Evolutionary conservation across 345 rosid genomes (phyloP).

Genomic region (Combretum micranthum): DNA sequence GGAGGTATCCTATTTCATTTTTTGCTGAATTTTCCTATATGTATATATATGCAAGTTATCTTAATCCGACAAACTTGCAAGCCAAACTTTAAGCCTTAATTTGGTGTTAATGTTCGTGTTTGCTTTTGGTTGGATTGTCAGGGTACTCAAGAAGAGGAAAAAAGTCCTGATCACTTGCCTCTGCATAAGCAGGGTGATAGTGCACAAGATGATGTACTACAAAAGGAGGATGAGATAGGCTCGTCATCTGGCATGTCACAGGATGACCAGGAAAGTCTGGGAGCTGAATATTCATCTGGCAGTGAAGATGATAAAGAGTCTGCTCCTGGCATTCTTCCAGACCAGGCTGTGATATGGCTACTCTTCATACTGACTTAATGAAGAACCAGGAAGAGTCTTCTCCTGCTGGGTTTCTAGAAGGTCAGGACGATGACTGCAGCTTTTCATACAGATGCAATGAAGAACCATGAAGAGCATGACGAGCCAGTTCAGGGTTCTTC

Average conservation of each 20-base stretch:
- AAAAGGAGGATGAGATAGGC: slow-evolving; percentile 8
- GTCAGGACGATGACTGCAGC: background rate
- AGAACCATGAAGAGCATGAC: slow-evolving; percentile 24
- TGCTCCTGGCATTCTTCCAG: slow-evolving; percentile 5
- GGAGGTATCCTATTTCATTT: slow-evolving; percentile 39
- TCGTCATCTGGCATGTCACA: background rate
- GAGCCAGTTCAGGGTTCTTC: slow-evolving; percentile 16
- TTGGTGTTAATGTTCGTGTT: background rate
- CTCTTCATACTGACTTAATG: background rate
- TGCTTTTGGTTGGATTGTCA: slow-evolving; percentile 2
- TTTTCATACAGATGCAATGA: slow-evolving; percentile 14
- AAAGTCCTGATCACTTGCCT: slow-evolving; percentile 17
- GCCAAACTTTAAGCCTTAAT: background rate
- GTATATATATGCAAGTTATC: slow-evolving; percentile 1
- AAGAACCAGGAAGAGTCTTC: slow-evolving; percentile 8
- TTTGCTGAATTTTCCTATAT: background rate
- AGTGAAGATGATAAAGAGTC: slow-evolving; percentile 12
- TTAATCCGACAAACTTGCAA: background rate
- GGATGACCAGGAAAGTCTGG: slow-evolving; percentile 1
- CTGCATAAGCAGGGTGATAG: slow-evolving; percentile 20
- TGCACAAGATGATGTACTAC: slow-evolving; percentile 1
- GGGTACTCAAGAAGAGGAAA: slow-evolving; percentile 29
- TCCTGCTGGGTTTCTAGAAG: background rate
- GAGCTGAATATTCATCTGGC: slow-evolving; percentile 8
- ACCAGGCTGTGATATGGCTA: background rate